Base-by-base conservation (phyloP, 2,329 filamentous ascomycete species). In the Elsinoe perseae region DNA sequence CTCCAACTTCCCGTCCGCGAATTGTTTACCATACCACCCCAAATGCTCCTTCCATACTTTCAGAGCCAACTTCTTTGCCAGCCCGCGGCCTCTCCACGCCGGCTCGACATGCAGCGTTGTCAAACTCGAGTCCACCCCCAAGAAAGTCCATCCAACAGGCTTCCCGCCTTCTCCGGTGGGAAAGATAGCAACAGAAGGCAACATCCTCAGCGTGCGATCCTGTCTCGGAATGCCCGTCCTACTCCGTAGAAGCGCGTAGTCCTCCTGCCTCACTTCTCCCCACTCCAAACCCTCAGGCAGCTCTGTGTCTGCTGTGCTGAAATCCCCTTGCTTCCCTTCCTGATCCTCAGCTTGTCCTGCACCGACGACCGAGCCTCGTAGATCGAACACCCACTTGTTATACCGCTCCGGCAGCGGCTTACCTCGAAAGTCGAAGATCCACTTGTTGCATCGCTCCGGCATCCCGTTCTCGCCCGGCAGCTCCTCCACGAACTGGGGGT, bases 81-180 rank as follows among this genome's bases (percentile, higher is more conserved):
- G 69, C 0, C 85, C 85, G 40, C 71, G 75, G 0, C 82, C 78
- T 27, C 85, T 78, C 61, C 80, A 85, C 1, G 73, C 67, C 8
- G 73, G 72, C 66, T 85, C 82, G 54, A 79, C 82, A 65, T 85
- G 80, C 32, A 86, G 67, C 27, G 78, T 79, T 9, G 76, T 79
- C 14, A 86, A 65, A n/a, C 79, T 82, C 0, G 78, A 83, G 63
- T 87, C 84, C 2, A 78, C 70, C 0, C 81, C 82, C 69, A 74
- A 62, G 55, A 88, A 86, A 0, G 77, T 79, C 85, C 85, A 89
- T 0, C 83, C 81, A 4, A 87, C 70, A 0, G 81, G 79, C 1
- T 70, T 75, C 16, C 78, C 75, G 1, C 70, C 76, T 1, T 73
- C 75, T 16, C 73, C 1, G 1, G 21, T 44, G 25, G 54, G 57